phyloP scores from a whole-genome alignment of 345 rosid genomes.

The Boechera retrofracta region DNA sequence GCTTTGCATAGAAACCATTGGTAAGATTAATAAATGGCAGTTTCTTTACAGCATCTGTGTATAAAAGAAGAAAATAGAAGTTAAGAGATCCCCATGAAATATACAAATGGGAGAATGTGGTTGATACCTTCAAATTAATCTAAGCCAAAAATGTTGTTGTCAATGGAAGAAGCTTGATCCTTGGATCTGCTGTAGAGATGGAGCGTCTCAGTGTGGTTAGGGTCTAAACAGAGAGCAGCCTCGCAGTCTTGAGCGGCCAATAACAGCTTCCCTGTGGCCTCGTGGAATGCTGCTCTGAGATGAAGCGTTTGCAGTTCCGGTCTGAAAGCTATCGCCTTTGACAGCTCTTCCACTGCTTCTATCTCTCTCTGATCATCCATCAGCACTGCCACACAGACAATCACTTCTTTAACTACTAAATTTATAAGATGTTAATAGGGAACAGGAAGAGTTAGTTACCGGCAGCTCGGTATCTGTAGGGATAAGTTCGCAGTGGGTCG shows the following conservation, averaged over 20 bases:
- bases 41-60: slow-evolving; percentile 21
- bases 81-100: not conserved
- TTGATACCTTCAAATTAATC: slow-evolving; percentile 38
- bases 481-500: slow-evolving; percentile 93
- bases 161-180: slow-evolving; percentile 51
- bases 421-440: not conserved
- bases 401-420: slow-evolving; percentile 8
- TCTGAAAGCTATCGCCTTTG: slow-evolving; percentile 85
- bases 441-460: slow-evolving; percentile 53
- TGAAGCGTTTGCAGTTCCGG: slow-evolving; percentile 92
- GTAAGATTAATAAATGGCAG: slow-evolving; percentile 20
- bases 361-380: slow-evolving; percentile 92
- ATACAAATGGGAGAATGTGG: slow-evolving; percentile 6
- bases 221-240: slow-evolving; percentile 95
- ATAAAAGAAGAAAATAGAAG: not conserved
- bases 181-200: slow-evolving; percentile 72
- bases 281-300: slow-evolving; percentile 92
- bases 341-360: slow-evolving; percentile 86
- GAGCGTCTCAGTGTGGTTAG: slow-evolving; percentile 71
- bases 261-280: slow-evolving; percentile 69
- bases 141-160: slow-evolving; percentile 39
- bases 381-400: slow-evolving; percentile 56
- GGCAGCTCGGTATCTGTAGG: slow-evolving; percentile 94
- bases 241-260: slow-evolving; percentile 77
- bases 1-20: slow-evolving; percentile 27